These are phyloP conservation scores for Anisogramma anomala DNA, from an alignment of 2,329 filamentous ascomycete species.

Conservation along the genomic window DNA sequence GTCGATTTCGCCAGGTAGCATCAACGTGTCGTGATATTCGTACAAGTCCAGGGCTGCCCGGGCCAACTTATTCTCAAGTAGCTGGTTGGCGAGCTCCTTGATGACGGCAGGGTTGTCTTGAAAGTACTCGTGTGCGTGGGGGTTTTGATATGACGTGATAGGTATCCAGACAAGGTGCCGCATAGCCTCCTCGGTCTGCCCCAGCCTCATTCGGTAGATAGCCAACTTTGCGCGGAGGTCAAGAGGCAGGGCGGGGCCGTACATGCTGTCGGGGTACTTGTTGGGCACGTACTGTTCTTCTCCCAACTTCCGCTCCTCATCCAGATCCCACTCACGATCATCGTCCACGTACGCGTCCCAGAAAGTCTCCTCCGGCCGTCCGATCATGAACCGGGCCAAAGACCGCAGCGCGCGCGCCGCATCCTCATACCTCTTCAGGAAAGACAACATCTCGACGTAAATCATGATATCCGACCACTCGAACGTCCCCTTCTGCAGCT, in stretches of 20 bases:
- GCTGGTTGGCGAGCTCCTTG: conserved; percentile 47
- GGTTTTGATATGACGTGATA: conserved; percentile 37
- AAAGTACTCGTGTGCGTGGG: conserved; percentile 36
- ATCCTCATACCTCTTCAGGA: conserved; percentile 48
- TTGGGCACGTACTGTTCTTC: conserved; percentile 49
- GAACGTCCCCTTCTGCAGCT: conserved; percentile 27
- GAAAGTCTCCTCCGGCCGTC: conserved; percentile 57
- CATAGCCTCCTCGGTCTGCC: conserved; percentile 59
- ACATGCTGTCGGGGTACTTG: conserved; percentile 43
- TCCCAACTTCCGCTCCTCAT: conserved; percentile 53
- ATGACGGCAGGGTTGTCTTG: conserved; percentile 69
- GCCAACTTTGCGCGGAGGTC: conserved; percentile 79
- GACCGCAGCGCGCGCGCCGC: conserved; percentile 60
- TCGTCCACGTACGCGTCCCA: conserved; percentile 67
- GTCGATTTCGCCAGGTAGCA: conserved; percentile 36
- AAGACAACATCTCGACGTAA: conserved; percentile 69
- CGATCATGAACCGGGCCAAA: conserved; percentile 71
- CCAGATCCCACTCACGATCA: conserved; percentile 80
- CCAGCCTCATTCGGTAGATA: conserved; percentile 65
- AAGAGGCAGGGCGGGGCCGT: conserved; percentile 63
- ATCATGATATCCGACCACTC: conserved; percentile 77
- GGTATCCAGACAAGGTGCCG: conserved; percentile 63
- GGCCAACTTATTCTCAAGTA: conserved; percentile 28
- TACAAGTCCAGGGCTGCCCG: conserved; percentile 43
- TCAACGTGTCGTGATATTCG: conserved; percentile 37